Conservation (phyloP, 2,329 filamentous ascomycete genomes). For the Diaporthe helianthi region DNA sequence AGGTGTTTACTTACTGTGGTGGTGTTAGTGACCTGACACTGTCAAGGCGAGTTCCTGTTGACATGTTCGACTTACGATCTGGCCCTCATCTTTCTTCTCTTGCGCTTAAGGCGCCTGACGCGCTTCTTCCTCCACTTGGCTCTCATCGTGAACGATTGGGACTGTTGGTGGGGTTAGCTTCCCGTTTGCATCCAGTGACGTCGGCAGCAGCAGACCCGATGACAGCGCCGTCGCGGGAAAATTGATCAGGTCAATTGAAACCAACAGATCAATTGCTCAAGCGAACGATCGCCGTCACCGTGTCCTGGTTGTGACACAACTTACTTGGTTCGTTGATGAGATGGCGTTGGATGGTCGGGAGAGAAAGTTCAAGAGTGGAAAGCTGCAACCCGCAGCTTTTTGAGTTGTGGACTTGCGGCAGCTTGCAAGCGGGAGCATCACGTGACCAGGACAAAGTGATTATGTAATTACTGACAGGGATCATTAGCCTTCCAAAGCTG, state of each 20-base stretch:
- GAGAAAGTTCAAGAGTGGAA: slow-evolving; percentile 41
- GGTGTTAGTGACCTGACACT: slow-evolving; percentile 44
- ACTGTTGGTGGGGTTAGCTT: slow-evolving; percentile 39
- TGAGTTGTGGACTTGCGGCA: slow-evolving; percentile 23
- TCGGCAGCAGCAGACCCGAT: slow-evolving; percentile 24
- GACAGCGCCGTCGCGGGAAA: not conserved
- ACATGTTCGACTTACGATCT: slow-evolving; percentile 76
- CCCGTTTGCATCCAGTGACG: slow-evolving; percentile 16
- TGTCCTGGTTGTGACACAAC: slow-evolving; percentile 29
- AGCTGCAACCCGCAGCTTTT: slow-evolving; percentile 39
- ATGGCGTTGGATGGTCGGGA: slow-evolving; percentile 52
- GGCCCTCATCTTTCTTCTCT: slow-evolving; percentile 99
- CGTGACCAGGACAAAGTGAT: not conserved
- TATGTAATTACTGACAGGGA: not conserved
- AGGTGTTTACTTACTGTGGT: slow-evolving; percentile 71
- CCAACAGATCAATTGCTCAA: slow-evolving; percentile 2
- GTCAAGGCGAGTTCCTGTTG: not conserved
- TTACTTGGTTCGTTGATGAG: slow-evolving; percentile 54
- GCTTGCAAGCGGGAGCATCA: not conserved
- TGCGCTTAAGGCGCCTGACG: slow-evolving; percentile 97
- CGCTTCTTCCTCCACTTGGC: slow-evolving; percentile 99
- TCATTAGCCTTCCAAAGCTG: not conserved
- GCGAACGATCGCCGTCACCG: not conserved
- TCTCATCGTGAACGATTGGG: slow-evolving; percentile 71
- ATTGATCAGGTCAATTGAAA: slow-evolving; percentile 20